phyloP scores from a whole-genome alignment of 1,284 basidiomycete genomes.

The Caloboletus inedulis region DNA sequence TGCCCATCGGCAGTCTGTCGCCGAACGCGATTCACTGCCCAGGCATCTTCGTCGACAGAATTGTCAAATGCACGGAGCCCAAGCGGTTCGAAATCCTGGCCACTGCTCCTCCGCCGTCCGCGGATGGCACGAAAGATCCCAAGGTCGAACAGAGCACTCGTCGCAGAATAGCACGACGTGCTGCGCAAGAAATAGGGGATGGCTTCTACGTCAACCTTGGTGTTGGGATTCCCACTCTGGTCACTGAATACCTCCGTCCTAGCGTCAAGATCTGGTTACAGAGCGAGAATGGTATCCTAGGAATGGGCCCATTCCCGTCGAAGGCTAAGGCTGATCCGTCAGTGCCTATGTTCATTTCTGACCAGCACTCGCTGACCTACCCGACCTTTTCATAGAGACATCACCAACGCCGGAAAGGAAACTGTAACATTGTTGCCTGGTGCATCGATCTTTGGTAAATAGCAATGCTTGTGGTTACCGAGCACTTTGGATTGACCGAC shows the following conservation, averaged over 20 bases:
- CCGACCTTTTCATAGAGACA: conserved; percentile 51
- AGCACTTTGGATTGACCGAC: background rate
- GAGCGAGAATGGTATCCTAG: conserved; percentile 91
- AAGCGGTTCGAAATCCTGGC: conserved; percentile 79
- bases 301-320: conserved; percentile 91
- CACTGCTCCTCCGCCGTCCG: conserved; percentile 47
- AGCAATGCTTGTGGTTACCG: background rate
- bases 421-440: conserved; percentile 89
- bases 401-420: conserved; percentile 94
- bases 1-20: conserved; percentile 78
- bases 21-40: conserved; percentile 84
- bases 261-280: conserved; percentile 85
- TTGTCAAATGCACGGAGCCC: conserved; percentile 71
- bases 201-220: conserved; percentile 78
- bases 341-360: conserved; percentile 32
- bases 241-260: conserved; percentile 74
- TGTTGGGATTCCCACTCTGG: conserved; percentile 88
- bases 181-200: conserved; percentile 86
- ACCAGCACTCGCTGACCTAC: background rate
- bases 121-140: conserved; percentile 34
- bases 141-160: conserved; percentile 52
- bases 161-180: conserved; percentile 80
- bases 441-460: conserved; percentile 78
- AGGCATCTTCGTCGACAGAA: conserved; percentile 81
- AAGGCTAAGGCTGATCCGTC: conserved; percentile 80